Evolutionary conservation across 345 rosid species (phyloP).

Genomic region (Syzygium grande): DNA sequence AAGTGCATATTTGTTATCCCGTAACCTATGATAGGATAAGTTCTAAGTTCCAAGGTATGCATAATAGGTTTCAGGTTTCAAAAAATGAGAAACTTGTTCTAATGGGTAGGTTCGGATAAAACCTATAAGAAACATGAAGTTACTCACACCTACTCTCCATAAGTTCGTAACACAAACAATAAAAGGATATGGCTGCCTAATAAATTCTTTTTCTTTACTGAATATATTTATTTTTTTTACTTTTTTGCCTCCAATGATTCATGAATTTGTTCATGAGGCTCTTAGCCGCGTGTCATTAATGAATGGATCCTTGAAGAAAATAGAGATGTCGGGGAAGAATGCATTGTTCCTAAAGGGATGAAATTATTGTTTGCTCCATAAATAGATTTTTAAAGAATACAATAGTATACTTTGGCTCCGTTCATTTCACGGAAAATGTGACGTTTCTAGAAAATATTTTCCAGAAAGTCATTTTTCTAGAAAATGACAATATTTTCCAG

Average conservation of each 20-base stretch:
- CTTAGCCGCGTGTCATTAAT: not conserved
- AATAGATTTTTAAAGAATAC: not conserved
- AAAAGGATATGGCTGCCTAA: not conserved
- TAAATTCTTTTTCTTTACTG: not conserved
- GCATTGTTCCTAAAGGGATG: not conserved
- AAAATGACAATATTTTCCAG: not conserved
- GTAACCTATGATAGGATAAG: too few relatives aligned
- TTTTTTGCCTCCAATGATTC: not conserved
- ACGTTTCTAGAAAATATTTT: not conserved
- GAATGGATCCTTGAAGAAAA: not conserved
- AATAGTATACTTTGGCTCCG: not conserved
- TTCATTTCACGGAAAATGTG: too few relatives aligned
- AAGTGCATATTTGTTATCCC: too few relatives aligned
- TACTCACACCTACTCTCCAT: too few relatives aligned
- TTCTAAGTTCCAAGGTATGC: too few relatives aligned
- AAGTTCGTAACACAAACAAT: not conserved
- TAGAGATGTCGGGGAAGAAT: not conserved
- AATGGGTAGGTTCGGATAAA: too few relatives aligned
- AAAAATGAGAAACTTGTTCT: too few relatives aligned
- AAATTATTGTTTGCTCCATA: not conserved
- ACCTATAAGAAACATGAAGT: too few relatives aligned
- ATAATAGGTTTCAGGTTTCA: too few relatives aligned
- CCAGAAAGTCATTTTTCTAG: not conserved
- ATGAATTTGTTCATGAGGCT: not conserved
- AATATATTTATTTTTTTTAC: not conserved